Evolutionary conservation across 768 basidiomycete species (phyloP).

Genomic region (Boletus fagicola): DNA sequence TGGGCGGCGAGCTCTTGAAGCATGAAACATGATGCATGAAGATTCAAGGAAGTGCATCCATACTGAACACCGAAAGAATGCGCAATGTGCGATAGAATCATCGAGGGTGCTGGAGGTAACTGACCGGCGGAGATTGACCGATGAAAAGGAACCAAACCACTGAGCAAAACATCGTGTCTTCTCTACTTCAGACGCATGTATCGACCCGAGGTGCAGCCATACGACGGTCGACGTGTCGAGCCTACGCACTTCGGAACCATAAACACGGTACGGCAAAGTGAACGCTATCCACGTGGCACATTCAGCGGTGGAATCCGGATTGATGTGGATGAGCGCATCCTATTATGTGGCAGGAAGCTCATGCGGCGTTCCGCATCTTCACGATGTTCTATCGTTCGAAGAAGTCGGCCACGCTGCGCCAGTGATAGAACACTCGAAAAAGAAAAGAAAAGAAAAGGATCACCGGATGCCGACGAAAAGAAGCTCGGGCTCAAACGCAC

Average conservation of each 20-base stretch:
- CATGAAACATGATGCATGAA: conserved; percentile 1
- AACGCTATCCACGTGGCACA: neutral
- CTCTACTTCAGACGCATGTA: neutral
- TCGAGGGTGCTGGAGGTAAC: neutral
- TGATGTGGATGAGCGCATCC: neutral
- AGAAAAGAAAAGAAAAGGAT: neutral
- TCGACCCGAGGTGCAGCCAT: neutral
- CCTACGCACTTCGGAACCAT: neutral
- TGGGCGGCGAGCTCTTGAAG: neutral
- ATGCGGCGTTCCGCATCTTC: neutral
- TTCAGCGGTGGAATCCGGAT: neutral
- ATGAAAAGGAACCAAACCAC: neutral
- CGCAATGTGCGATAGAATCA: neutral
- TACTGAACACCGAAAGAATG: neutral
- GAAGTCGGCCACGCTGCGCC: neutral
- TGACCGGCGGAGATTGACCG: neutral
- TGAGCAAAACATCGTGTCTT: neutral
- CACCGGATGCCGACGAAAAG: neutral
- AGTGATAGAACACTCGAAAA: neutral
- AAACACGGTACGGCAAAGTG: neutral
- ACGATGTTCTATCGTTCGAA: conserved; percentile 1
- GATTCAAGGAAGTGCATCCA: neutral
- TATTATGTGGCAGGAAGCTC: neutral
- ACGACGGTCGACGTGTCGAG: neutral
- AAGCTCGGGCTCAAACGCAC: neutral